These are phyloP conservation scores for Colletotrichum salicis DNA, from an alignment of 2,329 filamentous ascomycete genomes.

Conservation along the genomic window DNA sequence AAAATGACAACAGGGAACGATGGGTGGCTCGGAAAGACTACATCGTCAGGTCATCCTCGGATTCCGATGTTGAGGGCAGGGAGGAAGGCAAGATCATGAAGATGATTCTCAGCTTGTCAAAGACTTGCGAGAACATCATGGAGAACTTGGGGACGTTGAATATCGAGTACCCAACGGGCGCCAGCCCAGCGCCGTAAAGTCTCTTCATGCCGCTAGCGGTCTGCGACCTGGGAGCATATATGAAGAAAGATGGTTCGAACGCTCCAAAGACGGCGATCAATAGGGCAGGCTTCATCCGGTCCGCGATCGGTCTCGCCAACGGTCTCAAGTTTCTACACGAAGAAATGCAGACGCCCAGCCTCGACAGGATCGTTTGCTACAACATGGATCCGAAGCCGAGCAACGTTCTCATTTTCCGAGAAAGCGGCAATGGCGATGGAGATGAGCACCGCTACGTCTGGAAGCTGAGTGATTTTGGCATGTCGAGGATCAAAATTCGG, in stretches of 20 bases:
- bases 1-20: conserved; percentile 36
- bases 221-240: conserved; percentile 50
- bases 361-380: conserved; percentile 48
- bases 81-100: conserved; percentile 48
- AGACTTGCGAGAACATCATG: conserved; percentile 46
- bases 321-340: conserved; percentile 51
- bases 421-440: conserved; percentile 10
- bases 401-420: conserved; percentile 47
- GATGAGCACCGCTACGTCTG: conserved; percentile 41
- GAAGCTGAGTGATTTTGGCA: conserved; percentile 55
- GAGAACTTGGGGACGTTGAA: conserved; percentile 49
- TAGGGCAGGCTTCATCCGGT: background rate
- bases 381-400: conserved; percentile 54
- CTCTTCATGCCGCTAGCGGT: conserved; percentile 53
- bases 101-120: conserved; percentile 45
- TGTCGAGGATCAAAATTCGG: conserved; percentile 48
- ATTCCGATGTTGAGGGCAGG: conserved; percentile 30
- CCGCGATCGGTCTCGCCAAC: conserved; percentile 6
- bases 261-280: conserved; percentile 30
- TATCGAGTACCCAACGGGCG: conserved; percentile 36
- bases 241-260: conserved; percentile 40
- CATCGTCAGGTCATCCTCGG: conserved; percentile 5
- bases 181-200: conserved; percentile 42
- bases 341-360: conserved; percentile 42
- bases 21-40: conserved; percentile 50